These are phyloP conservation scores for Brassica balearica DNA, from an alignment of 441 rosid species.

Conservation along the genomic window DNA sequence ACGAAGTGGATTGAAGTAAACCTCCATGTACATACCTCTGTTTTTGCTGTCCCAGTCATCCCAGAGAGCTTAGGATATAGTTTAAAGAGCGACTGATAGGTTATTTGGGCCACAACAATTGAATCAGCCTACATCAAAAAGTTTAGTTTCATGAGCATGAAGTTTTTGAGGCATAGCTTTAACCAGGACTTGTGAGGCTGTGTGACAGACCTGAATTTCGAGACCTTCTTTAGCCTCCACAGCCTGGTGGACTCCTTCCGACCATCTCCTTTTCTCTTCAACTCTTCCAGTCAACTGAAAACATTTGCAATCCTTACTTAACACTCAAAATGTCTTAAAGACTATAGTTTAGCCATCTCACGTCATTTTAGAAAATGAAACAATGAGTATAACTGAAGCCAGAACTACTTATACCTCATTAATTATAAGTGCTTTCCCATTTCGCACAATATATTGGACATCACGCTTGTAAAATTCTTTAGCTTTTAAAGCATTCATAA, in stretches of 20 bases:
- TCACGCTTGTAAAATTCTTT: slow-evolving; percentile 93
- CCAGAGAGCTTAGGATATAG: slow-evolving; percentile 97
- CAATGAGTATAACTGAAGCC: slow-evolving; percentile 14
- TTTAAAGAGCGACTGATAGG: slow-evolving; percentile 96
- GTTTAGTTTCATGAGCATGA: slow-evolving; percentile 16
- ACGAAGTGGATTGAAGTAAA: slow-evolving; percentile 8
- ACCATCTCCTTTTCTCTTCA: slow-evolving; percentile 98
- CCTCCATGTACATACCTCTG: slow-evolving; percentile 66
- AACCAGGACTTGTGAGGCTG: neutral
- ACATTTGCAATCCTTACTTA: slow-evolving; percentile 23
- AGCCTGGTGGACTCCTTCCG: slow-evolving; percentile 97
- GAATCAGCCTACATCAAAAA: slow-evolving; percentile 79
- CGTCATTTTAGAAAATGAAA: slow-evolving; percentile 11
- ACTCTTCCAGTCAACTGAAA: slow-evolving; percentile 96
- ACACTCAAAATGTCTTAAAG: neutral
- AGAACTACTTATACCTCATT: slow-evolving; percentile 73
- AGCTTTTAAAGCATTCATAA: slow-evolving; percentile 95
- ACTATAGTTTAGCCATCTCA: slow-evolving; percentile 1
- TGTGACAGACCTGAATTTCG: slow-evolving; percentile 71
- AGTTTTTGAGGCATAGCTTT: neutral
- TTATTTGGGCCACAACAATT: slow-evolving; percentile 96
- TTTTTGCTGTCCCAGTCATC: slow-evolving; percentile 99
- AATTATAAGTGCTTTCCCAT: slow-evolving; percentile 92
- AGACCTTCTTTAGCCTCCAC: slow-evolving; percentile 98
- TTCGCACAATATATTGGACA: slow-evolving; percentile 92